Evolutionary conservation across 306 rosid species (phyloP).

Genomic region (Crotalaria pallida): DNA sequence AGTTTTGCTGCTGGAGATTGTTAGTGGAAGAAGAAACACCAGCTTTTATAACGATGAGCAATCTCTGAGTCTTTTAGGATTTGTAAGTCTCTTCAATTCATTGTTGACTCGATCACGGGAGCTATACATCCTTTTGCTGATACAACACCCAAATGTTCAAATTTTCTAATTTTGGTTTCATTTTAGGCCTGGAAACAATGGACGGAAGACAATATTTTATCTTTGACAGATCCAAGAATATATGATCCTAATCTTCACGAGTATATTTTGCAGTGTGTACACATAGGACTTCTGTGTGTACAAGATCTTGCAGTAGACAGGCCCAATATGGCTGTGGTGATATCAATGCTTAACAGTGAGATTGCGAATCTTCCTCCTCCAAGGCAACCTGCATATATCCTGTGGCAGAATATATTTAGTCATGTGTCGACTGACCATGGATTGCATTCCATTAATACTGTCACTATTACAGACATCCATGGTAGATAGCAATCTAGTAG

Average conservation of each 20-base stretch:
- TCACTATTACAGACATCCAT: not conserved
- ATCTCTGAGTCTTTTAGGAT: slow-evolving; percentile 13
- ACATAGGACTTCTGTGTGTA: slow-evolving; percentile 32
- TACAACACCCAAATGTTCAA: not conserved
- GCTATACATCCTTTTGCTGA: not conserved
- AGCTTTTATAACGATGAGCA: not conserved
- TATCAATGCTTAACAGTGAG: slow-evolving; percentile 32
- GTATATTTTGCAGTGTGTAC: slow-evolving; percentile 17
- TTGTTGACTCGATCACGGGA: not conserved
- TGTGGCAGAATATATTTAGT: not conserved
- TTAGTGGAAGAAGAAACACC: slow-evolving; percentile 13
- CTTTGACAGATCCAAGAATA: not conserved
- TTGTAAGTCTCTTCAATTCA: slow-evolving; percentile 1
- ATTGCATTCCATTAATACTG: not conserved
- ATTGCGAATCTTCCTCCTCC: slow-evolving; percentile 13
- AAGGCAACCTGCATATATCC: slow-evolving; percentile 21
- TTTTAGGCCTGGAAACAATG: slow-evolving; percentile 27
- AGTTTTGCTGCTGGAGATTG: slow-evolving; percentile 6
- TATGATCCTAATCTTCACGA: not conserved
- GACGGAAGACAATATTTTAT: slow-evolving; percentile 4
- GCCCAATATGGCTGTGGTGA: slow-evolving; percentile 15
- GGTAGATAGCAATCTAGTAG: not conserved
- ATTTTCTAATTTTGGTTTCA: not conserved
- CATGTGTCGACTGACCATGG: not conserved
- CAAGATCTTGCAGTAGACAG: slow-evolving; percentile 22